Base-by-base conservation (phyloP, 495 filamentous ascomycete species). In the Hypoxylon fuscum region DNA sequence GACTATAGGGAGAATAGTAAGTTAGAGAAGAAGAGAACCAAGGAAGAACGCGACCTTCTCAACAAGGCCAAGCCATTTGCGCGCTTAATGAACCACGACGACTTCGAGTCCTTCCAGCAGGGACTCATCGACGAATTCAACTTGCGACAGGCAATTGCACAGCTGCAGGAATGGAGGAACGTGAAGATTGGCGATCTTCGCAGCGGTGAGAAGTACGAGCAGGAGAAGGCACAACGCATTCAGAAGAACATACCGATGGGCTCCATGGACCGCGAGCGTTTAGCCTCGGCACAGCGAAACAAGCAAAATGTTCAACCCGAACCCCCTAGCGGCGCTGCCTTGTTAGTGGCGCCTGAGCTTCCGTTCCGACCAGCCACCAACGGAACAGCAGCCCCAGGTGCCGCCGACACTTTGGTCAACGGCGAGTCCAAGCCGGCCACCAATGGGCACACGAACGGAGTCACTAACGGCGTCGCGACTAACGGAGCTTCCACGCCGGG, bases 11-110 rank as follows among this genome's bases (percentile, higher is more conserved):
- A 96, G 72, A 96, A 95, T 67, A 88, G 79, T 9, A 90, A 88
- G 21, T 65, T 86, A 0, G 95, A 99, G 70, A 98, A 97, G 84
- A 97, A 93, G 77, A 87, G 94, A 21, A 92, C 91, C 0, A 98
- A 98, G 68, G 95, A 99, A 70, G 96, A 99, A 70, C 77, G 88
- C 7, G 95, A 97, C 14, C 77, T 98, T 15, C 70, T 96, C 17
- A 92, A 91, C 79, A 96, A 96, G 70, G 89, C 90, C 25, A 99
- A 99, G 68, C 95, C 95, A 0, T 95, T 98, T 59, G 95, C 93
- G 18, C 86, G 95, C 21, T 94, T 98, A 84, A 97, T 98, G 96
- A 96, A 92, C 62, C 88, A 88, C 63, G 79, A 85, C 37, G 96
- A 99, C 71, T 98, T 96, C 69, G 89, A 95, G 31, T 84, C 88